Percentiles rank a stretch among this genome's conserved stretches.
Conservation (phyloP, 2,329 filamentous ascomycete genomes). For the Fusarium udum region DNA sequence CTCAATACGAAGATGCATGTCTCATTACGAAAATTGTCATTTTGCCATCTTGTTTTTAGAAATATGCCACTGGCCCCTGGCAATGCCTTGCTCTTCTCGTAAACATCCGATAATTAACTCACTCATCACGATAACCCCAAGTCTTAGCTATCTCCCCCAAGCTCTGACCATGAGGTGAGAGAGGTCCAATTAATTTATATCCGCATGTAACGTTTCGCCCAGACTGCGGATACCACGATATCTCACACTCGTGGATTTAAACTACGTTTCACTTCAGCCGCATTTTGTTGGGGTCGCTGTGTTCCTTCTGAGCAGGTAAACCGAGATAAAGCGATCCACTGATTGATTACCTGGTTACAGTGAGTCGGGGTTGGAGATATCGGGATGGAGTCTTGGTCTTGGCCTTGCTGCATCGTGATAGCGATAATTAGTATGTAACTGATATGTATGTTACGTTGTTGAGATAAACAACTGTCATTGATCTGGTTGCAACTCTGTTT, state of each 20-base stretch:
- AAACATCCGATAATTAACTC: constrained; percentile 5
- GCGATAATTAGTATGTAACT: not conserved
- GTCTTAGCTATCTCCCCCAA: not conserved
- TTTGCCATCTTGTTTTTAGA: not conserved
- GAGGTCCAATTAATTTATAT: constrained; percentile 20
- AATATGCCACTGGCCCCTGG: not conserved
- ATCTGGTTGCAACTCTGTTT: constrained; percentile 1
- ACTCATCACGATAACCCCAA: constrained; percentile 8
- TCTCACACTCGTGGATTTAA: not conserved
- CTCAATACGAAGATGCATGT: constrained; percentile 2
- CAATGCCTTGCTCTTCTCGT: constrained; percentile 14
- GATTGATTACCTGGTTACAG: not conserved
- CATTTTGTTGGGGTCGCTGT: not conserved
- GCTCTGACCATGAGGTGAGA: constrained; percentile 8
- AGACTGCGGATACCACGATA: constrained; percentile 16
- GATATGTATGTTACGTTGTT: not conserved
- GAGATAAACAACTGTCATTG: not conserved
- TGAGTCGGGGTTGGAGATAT: not conserved
- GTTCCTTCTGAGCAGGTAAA: not conserved
- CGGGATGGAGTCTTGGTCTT: not conserved
- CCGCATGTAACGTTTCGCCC: constrained; percentile 38
- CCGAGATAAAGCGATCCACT: constrained; percentile 10
- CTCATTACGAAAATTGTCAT: constrained; percentile 5
- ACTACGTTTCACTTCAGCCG: constrained; percentile 4
- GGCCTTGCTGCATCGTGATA: not conserved